Evolutionary conservation across 1,284 basidiomycete genomes (phyloP), one percentile per base, ranked within the genome.

Genomic region (Ceratobasidium sp.): DNA sequence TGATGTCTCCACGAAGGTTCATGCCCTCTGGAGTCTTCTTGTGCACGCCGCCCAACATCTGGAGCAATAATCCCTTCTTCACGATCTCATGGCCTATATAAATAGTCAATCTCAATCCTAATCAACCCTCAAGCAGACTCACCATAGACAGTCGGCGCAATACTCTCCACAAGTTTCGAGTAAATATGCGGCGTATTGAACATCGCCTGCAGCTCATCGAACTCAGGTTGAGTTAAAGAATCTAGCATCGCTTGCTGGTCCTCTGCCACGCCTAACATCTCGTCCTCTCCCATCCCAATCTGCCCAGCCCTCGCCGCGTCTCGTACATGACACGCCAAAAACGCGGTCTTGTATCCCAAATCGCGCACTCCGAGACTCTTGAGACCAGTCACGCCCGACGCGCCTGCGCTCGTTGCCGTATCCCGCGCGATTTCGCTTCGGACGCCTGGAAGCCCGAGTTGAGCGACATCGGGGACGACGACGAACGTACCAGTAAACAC

Each of bases 21-120:
- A 99, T 99, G 55, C 98, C 98, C 81, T 99, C 98, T 0, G 87
- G 84, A 0, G 97, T 99, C 80, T 96, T 90, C 81, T 99, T 99
- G 84, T 99, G 97, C 13, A 99, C 97, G 54, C 98, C 98, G n/a
- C 98, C 97, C 94, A 99, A 95, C 52, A 99, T 88, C 80, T 99
- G 98, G 14, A 99, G 86, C n/a, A 99, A 83, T 46, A 99, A 87
- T 9, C 98, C 98, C 82, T 99, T 99, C 85, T 99, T 99, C 78
- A 98, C 96, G 70, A 98, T 96, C 79, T 98, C 96, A 80, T 98
- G 96, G 0, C 96, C 82, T 83, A 59, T 11, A 11, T 43, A 57
- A 49, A 59, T 47, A 14, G 64, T 30, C 11, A 58, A 64, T 47
- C 44, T 38, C 23, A 9, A 7, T 5, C 18, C 13, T 28, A 35